phyloP scores from a whole-genome alignment of 306 rosid species.

The Benincasa hispida region DNA sequence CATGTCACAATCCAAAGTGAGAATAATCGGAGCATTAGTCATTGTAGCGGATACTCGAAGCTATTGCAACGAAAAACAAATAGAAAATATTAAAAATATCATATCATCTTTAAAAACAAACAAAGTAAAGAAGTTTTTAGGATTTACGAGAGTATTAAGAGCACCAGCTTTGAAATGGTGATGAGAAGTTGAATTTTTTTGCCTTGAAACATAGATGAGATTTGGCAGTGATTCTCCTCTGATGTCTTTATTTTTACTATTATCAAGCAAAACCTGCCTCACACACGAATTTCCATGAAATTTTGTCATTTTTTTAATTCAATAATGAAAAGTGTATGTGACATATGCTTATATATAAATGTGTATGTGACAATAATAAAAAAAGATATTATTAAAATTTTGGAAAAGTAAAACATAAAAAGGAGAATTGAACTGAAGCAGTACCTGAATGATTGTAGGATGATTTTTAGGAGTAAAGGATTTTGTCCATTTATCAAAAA shows the following conservation, averaged over 20 bases:
- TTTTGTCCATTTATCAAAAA: slow-evolving; percentile 13
- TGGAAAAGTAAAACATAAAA: no score
- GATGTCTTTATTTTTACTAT: slow-evolving; percentile 14
- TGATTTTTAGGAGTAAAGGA: slow-evolving; percentile 20
- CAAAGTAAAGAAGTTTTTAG: background rate
- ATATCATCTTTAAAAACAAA: no score
- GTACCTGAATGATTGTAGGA: slow-evolving; percentile 26
- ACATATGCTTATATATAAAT: no score
- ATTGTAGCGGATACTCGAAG: slow-evolving; percentile 30
- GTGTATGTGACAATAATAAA: no score
- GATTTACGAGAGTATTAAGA: slow-evolving; percentile 32
- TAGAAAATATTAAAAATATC: background rate
- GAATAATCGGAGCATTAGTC: slow-evolving; percentile 30
- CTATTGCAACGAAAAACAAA: background rate
- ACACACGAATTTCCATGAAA: background rate
- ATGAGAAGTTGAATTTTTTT: slow-evolving; percentile 16
- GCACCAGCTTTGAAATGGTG: slow-evolving; percentile 48
- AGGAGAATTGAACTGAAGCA: background rate
- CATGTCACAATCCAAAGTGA: slow-evolving; percentile 26
- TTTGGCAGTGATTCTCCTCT: slow-evolving; percentile 20
- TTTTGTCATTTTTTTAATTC: no score
- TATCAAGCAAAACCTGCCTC: slow-evolving; percentile 24
- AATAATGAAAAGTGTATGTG: no score
- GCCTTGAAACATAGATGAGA: slow-evolving; percentile 32
- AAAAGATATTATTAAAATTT: no score